Evolutionary conservation across 2,329 filamentous ascomycete genomes (phyloP).

Genomic region (Atkinsonella hypoxylon): DNA sequence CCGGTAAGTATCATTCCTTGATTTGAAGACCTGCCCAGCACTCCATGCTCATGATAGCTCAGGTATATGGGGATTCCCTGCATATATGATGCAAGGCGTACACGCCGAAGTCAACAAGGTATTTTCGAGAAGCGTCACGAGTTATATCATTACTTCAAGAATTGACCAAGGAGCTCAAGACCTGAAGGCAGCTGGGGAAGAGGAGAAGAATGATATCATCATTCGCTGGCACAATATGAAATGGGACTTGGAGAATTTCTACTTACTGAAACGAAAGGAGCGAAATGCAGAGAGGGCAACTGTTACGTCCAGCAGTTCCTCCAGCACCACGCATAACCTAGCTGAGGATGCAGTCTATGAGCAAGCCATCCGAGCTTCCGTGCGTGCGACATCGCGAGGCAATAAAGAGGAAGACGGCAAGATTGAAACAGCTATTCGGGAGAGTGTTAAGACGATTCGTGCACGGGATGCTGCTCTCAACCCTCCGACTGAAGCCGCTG

Average conservation of each 20-base stretch:
- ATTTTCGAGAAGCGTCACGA: slow-evolving; percentile 59
- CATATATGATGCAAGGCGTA: slow-evolving; percentile 72
- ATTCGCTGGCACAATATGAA: slow-evolving; percentile 50
- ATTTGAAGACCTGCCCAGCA: not conserved
- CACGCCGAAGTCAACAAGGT: slow-evolving; percentile 64
- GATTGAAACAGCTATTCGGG: slow-evolving; percentile 62
- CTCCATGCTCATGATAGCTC: not conserved
- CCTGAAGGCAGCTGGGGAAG: slow-evolving; percentile 35
- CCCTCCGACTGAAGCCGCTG: slow-evolving; percentile 14
- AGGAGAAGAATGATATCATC: slow-evolving; percentile 54
- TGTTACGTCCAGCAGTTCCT: slow-evolving; percentile 7
- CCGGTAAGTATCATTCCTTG: slow-evolving; percentile 37
- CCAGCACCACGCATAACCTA: slow-evolving; percentile 5
- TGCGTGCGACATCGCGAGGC: slow-evolving; percentile 58
- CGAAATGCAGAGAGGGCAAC: slow-evolving; percentile 23
- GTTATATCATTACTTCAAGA: slow-evolving; percentile 68
- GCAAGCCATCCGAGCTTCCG: slow-evolving; percentile 56
- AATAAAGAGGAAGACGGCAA: slow-evolving; percentile 56
- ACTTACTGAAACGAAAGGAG: slow-evolving; percentile 38
- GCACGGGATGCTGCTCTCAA: slow-evolving; percentile 16
- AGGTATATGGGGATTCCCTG: slow-evolving; percentile 55
- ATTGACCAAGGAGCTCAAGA: slow-evolving; percentile 66
- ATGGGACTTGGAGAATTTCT: slow-evolving; percentile 48
- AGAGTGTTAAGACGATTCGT: slow-evolving; percentile 50
- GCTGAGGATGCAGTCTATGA: slow-evolving; percentile 52